Conservation (phyloP, 768 basidiomycete genomes). For the Calocybe gangraenosa region DNA sequence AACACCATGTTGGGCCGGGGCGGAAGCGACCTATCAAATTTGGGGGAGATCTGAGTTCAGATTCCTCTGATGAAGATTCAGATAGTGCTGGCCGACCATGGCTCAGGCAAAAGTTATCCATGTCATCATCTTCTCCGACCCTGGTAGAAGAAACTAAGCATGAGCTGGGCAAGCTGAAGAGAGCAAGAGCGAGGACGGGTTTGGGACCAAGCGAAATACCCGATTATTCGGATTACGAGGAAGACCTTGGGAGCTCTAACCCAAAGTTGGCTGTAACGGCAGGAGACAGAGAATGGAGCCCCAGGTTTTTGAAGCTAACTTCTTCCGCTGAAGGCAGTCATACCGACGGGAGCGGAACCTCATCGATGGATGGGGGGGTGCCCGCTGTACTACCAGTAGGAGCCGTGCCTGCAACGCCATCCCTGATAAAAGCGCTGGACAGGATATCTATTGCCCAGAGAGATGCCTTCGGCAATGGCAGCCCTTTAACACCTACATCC, state of each 20-base stretch:
- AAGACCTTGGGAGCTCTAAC: slow-evolving; percentile 29
- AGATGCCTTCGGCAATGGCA: slow-evolving; percentile 34
- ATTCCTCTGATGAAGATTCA: slow-evolving; percentile 29
- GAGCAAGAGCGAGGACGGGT: slow-evolving; percentile 5
- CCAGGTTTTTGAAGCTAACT: slow-evolving; percentile 45
- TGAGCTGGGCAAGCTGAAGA: slow-evolving; percentile 10
- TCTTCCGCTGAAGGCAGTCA: slow-evolving; percentile 14
- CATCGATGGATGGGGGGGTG: not conserved
- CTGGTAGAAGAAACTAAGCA: slow-evolving; percentile 11
- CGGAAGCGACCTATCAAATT: slow-evolving; percentile 30
- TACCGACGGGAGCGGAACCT: slow-evolving; percentile 5
- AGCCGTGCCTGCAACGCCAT: slow-evolving; percentile 59
- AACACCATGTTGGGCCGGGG: slow-evolving; percentile 5
- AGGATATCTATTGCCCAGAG: slow-evolving; percentile 53
- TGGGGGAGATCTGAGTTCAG: slow-evolving; percentile 24
- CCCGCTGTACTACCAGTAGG: slow-evolving; percentile 13
- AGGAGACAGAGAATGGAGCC: slow-evolving; percentile 38
- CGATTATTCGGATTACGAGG: slow-evolving; percentile 48
- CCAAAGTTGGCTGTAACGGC: slow-evolving; percentile 8
- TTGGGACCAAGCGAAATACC: slow-evolving; percentile 19
- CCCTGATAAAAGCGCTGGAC: slow-evolving; percentile 59
- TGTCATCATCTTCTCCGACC: slow-evolving; percentile 17
- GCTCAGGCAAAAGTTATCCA: slow-evolving; percentile 15
- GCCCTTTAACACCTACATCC: not conserved
- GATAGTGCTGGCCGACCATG: slow-evolving; percentile 7